Evolutionary conservation across 768 basidiomycete genomes (phyloP).

Genomic region (Naganishia onofrii): DNA sequence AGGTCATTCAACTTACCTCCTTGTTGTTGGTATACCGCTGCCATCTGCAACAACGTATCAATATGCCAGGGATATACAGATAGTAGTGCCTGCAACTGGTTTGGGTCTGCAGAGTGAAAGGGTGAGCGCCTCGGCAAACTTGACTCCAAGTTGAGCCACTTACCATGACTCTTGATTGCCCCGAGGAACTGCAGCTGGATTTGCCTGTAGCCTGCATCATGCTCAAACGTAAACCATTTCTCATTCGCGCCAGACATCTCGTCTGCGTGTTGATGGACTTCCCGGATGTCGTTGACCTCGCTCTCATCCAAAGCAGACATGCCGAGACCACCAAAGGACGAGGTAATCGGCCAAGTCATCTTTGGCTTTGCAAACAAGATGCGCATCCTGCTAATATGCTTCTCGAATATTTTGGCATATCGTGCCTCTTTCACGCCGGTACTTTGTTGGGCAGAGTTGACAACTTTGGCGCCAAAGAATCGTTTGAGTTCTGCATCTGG

Average conservation of each 20-base stretch:
- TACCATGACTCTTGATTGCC: constrained; percentile 77
- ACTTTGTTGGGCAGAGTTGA: constrained; percentile 52
- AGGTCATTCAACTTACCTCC: constrained; percentile 27
- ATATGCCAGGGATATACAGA: constrained; percentile 82
- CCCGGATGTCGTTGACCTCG: constrained; percentile 58
- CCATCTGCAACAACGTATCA: constrained; percentile 81
- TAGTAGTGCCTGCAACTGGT: constrained; percentile 68
- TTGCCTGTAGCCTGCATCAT: constrained; percentile 77
- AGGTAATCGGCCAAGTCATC: constrained; percentile 66
- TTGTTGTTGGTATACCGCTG: constrained; percentile 58
- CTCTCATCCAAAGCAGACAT: constrained; percentile 61
- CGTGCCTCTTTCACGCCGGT: constrained; percentile 37
- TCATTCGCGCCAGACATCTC: constrained; percentile 58
- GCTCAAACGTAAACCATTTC: constrained; percentile 86
- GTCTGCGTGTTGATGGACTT: constrained; percentile 6
- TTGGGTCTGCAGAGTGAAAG: constrained; percentile 44
- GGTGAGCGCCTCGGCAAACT: not conserved
- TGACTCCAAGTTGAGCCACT: constrained; percentile 40
- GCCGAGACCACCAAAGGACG: constrained; percentile 62
- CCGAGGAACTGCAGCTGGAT: constrained; percentile 76
- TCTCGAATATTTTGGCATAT: constrained; percentile 31
- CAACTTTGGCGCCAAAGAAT: constrained; percentile 89
- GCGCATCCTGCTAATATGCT: constrained; percentile 51
- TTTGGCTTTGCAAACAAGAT: constrained; percentile 77
- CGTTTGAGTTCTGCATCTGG: constrained; percentile 84